Conservation (phyloP, 257 asterid species). For the Plantago major region DNA sequence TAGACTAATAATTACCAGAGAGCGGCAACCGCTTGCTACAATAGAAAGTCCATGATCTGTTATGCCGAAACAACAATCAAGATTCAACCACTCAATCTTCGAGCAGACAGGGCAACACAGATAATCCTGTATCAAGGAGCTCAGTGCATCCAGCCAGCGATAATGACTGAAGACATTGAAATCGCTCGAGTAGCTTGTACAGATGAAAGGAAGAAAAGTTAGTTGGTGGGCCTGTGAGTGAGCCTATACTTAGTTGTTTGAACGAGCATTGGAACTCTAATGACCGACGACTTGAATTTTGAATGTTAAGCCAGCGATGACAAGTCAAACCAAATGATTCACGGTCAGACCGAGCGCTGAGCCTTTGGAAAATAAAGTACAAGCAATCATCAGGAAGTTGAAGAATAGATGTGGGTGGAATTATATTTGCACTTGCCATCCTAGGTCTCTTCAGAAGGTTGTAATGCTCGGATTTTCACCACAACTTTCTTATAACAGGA, state of each 20-base stretch:
- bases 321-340: slow-evolving; percentile 72
- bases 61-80: slow-evolving; percentile 59
- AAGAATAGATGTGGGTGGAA: slow-evolving; percentile 26
- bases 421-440: slow-evolving; percentile 28
- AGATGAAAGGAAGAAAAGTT: slow-evolving; percentile 39
- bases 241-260: slow-evolving; percentile 25
- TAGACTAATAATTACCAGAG: slow-evolving; percentile 49
- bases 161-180: slow-evolving; percentile 41
- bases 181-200: slow-evolving; percentile 44
- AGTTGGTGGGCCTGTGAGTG: slow-evolving; percentile 32
- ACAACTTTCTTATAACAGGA: slow-evolving; percentile 52
- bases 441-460: slow-evolving; percentile 42
- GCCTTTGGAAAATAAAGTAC: slow-evolving; percentile 43
- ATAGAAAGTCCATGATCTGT: slow-evolving; percentile 46
- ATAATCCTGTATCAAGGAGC: slow-evolving; percentile 55
- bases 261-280: slow-evolving; percentile 61
- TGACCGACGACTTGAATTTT: slow-evolving; percentile 52
- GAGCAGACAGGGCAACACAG: slow-evolving; percentile 36
- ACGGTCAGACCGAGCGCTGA: slow-evolving; percentile 43
- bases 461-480: slow-evolving; percentile 60
- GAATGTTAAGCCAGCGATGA: slow-evolving; percentile 58
- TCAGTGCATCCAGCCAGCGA: slow-evolving; percentile 66
- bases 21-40: slow-evolving; percentile 52
- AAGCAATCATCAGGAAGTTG: slow-evolving; percentile 64
- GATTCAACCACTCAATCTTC: slow-evolving; percentile 35